phyloP scores from a whole-genome alignment of 2,329 filamentous ascomycete genomes.

The Penicillium sclerotiorum region DNA sequence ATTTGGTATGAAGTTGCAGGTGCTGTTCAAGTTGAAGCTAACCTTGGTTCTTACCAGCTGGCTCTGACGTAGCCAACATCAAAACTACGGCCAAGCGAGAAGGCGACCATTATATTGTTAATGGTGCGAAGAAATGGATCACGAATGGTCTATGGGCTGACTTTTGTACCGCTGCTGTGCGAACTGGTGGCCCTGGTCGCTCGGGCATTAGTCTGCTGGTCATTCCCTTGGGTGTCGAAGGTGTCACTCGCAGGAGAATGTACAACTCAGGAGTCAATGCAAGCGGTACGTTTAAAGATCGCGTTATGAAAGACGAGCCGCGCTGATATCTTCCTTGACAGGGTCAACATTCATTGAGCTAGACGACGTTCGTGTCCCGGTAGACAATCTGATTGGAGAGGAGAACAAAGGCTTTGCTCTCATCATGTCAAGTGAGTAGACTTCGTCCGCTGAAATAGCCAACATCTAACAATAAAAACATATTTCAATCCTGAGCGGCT shows the following conservation, averaged over 20 bases:
- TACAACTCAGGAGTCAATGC: conserved; percentile 68
- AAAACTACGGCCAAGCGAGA: conserved; percentile 60
- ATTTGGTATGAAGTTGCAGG: not conserved
- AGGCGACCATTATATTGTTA: conserved; percentile 62
- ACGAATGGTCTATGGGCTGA: conserved; percentile 64
- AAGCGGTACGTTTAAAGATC: conserved; percentile 49
- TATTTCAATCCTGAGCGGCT: conserved; percentile 79
- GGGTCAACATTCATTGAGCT: conserved; percentile 67
- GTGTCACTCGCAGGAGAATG: conserved; percentile 57
- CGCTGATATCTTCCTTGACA: not conserved
- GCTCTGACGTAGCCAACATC: conserved; percentile 67
- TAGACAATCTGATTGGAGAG: conserved; percentile 67
- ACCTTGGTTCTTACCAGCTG: conserved; percentile 41
- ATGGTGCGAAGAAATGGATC: conserved; percentile 70
- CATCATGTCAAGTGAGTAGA: conserved; percentile 63
- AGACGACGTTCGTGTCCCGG: conserved; percentile 71
- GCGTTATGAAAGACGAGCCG: not conserved
- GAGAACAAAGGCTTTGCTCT: conserved; percentile 73
- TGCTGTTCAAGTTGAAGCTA: conserved; percentile 42
- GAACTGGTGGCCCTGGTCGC: conserved; percentile 63
- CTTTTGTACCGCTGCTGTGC: conserved; percentile 62
- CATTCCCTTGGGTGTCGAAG: conserved; percentile 65
- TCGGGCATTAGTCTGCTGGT: conserved; percentile 66
- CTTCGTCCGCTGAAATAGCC: not conserved
- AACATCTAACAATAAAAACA: conserved; percentile 19